Evolutionary conservation across 2,329 filamentous ascomycete genomes (phyloP), one percentile per base, ranked within the genome.

Genomic region (Pseudovirgaria hyperparasitica): DNA sequence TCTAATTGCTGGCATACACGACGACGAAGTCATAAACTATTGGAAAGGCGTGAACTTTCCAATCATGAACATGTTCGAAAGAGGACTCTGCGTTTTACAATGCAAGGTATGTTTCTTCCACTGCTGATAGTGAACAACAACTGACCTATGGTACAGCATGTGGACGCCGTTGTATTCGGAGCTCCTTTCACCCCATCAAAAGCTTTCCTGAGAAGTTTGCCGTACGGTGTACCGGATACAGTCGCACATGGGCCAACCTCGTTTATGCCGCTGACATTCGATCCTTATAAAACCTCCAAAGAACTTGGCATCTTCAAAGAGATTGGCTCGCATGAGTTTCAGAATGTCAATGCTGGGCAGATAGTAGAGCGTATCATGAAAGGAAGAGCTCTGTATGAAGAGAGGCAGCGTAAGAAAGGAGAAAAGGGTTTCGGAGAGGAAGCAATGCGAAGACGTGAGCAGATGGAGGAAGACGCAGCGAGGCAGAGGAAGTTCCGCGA

Each of bases 11-110:
- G 90, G 90, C 25, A 76, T 98, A 14, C 90, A 98, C 55, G 82
- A 93, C 45, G 90, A 98, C 52, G 74, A 79, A 37, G 85, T 92
- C 33, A 92, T 98, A 55, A 98, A 98, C 57, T 65, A 78, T 44
- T 92, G 85, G 80, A 96, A 96, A 58, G 87, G 90, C 19, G 69
- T 94, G 43, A 98, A 98, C 60, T 98, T 94, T 50, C 90, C 90
- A 15, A 96, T 98, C 59, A 98, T 98, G 90, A 98, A 96, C 62
- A 86, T 93, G 31, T 93, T 87, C 45, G 90, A 98, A 63, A 78
- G 90, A 22, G 86, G 86, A 2, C 72, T 98, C 13, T 98, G 90
- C 51, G 87, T 96, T 16, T 62, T 96, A 36, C 90, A 98, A 49
- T 98, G 90, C 64, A 79, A 79, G 54, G 82, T 87, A 63, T 45